A percentile compares a stretch with the other conserved stretches of the same genome.
These are phyloP conservation scores for Talaromyces sp. DNA, from an alignment of 2,329 filamentous ascomycete species.

Conservation along the genomic window DNA sequence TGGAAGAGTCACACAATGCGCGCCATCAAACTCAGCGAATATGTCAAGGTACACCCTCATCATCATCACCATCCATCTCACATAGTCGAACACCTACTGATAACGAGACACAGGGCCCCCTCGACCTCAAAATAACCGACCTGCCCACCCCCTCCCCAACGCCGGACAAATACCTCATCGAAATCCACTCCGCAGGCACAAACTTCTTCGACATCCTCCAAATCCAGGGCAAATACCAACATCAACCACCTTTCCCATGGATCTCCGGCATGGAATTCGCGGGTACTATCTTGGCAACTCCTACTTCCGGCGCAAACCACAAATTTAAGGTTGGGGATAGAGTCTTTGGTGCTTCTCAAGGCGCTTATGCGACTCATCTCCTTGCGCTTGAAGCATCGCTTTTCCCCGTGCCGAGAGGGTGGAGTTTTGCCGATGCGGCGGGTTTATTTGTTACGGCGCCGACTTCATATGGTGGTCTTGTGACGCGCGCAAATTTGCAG, in stretches of 20 bases:
- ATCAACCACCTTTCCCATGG: constrained; percentile 87
- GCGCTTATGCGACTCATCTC: constrained; percentile 78
- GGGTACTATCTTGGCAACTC: constrained; percentile 69
- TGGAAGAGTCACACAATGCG: constrained; percentile 58
- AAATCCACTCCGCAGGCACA: constrained; percentile 80
- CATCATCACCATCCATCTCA: not conserved
- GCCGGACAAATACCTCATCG: constrained; percentile 77
- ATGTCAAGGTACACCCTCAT: constrained; percentile 61
- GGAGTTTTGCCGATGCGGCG: constrained; percentile 80
- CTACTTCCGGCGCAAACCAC: constrained; percentile 52
- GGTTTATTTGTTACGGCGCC: constrained; percentile 90
- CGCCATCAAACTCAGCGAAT: constrained; percentile 71
- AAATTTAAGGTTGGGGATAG: constrained; percentile 74
- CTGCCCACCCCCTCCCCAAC: constrained; percentile 73
- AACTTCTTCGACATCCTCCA: constrained; percentile 99
- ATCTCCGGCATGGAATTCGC: constrained; percentile 83
- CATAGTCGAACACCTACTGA: not conserved
- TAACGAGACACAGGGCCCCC: constrained; percentile 64
- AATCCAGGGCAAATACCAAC: constrained; percentile 92
- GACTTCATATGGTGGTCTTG: constrained; percentile 81
- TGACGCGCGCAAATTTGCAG: constrained; percentile 73
- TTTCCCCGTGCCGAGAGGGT: constrained; percentile 72
- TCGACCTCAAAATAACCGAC: constrained; percentile 71
- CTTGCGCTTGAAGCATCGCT: constrained; percentile 65
- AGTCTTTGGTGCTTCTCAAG: constrained; percentile 84